A percentile compares a stretch with the other conserved stretches of the same genome.
Conservation (phyloP, 176 grass and related monocot genomes). For the Areca catechu region DNA sequence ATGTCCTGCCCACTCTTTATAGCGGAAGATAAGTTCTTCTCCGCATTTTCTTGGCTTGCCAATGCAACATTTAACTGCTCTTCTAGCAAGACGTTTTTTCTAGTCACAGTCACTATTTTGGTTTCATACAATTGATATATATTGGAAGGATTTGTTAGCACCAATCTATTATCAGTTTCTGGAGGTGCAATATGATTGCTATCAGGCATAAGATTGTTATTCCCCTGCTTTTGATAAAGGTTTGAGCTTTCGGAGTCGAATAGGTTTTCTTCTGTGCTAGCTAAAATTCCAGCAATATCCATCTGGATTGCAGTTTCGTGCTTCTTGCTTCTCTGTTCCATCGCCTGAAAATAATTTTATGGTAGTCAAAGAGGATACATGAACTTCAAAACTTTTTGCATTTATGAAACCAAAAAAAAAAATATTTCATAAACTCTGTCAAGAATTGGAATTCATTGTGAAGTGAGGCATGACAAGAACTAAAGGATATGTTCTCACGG, state of each 20-base stretch:
- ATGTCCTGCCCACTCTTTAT: slow-evolving; percentile 52
- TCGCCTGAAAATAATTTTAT: neutral
- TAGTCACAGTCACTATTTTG: slow-evolving; percentile 44
- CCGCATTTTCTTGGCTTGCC: slow-evolving; percentile 43
- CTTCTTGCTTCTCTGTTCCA: slow-evolving; percentile 14
- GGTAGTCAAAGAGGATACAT: neutral
- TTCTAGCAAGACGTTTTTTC: slow-evolving; percentile 51
- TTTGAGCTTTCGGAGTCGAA: slow-evolving; percentile 15
- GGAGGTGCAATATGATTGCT: slow-evolving; percentile 17
- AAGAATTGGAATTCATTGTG: too few relatives aligned
- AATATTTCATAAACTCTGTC: too few relatives aligned
- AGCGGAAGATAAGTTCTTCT: slow-evolving; percentile 62
- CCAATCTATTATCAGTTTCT: slow-evolving; percentile 36
- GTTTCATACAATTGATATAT: slow-evolving; percentile 51
- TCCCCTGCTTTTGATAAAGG: slow-evolving; percentile 4
- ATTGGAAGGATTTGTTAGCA: slow-evolving; percentile 48
- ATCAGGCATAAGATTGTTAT: neutral
- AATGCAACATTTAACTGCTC: slow-evolving; percentile 41
- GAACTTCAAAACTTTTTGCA: neutral
- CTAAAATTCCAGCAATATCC: slow-evolving; percentile 32
- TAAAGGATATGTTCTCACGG: too few relatives aligned
- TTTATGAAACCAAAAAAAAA: neutral
- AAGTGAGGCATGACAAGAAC: too few relatives aligned
- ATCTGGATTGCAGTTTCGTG: slow-evolving; percentile 18
- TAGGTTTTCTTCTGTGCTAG: slow-evolving; percentile 17